Evolutionary conservation across 768 basidiomycete species (phyloP).

Genomic region (Strobilomyces echinocephalus): DNA sequence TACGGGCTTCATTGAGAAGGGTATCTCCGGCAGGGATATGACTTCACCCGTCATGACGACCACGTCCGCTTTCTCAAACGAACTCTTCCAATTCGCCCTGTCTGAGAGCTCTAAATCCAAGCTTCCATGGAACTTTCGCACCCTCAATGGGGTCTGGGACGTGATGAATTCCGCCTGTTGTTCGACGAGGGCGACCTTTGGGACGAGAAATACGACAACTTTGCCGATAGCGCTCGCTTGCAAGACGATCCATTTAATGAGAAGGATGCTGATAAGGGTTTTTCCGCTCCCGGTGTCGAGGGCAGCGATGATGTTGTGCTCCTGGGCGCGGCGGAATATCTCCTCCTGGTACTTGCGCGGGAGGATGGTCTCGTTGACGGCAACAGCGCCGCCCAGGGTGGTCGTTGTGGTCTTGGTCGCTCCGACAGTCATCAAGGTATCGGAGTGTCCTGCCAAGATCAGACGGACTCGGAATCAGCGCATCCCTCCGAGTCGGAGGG

Average conservation of each 20-base stretch:
- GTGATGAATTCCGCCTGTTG: constrained; percentile 72
- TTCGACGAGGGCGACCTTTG: constrained; percentile 78
- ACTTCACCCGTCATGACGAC: constrained; percentile 78
- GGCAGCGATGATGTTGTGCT: constrained; percentile 53
- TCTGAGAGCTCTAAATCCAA: constrained; percentile 70
- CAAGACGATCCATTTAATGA: constrained; percentile 71
- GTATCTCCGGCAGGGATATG: not conserved
- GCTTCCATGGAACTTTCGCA: constrained; percentile 65
- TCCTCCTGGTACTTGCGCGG: constrained; percentile 54
- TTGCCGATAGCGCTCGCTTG: constrained; percentile 49
- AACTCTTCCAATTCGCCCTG: constrained; percentile 55
- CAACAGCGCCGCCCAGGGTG: constrained; percentile 21
- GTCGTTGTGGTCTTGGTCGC: constrained; percentile 18
- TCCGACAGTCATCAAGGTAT: constrained; percentile 15
- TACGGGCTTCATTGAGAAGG: constrained; percentile 24
- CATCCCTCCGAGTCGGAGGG: constrained; percentile 17
- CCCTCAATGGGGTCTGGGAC: constrained; percentile 59
- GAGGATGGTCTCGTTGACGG: constrained; percentile 36
- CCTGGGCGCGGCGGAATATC: constrained; percentile 48
- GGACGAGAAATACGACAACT: constrained; percentile 75
- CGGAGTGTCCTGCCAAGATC: constrained; percentile 11
- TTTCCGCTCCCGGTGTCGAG: constrained; percentile 61
- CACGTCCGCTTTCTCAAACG: constrained; percentile 63
- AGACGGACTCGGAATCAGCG: constrained; percentile 18
- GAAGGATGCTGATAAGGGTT: constrained; percentile 53